Evolutionary conservation across 768 basidiomycete genomes (phyloP).

Genomic region (Boletales sp.): DNA sequence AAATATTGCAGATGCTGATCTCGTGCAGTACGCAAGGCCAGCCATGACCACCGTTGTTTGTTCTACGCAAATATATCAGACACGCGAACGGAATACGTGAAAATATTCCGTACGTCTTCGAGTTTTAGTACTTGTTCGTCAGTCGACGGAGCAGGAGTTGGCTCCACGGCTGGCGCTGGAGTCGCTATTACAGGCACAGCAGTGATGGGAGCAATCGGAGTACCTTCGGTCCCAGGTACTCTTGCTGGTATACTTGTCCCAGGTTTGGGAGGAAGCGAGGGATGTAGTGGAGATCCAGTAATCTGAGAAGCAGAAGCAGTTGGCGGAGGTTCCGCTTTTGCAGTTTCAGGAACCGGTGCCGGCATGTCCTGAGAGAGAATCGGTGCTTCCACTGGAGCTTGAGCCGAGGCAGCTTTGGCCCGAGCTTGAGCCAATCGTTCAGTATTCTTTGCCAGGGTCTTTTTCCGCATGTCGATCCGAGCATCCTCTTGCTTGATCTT

Average conservation of each 20-base stretch:
- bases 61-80: conserved; percentile 44
- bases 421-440: conserved; percentile 37
- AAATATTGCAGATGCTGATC: conserved; percentile 74
- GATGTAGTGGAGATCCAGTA: conserved; percentile 51
- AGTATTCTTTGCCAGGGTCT: conserved; percentile 35
- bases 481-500: conserved; percentile 66
- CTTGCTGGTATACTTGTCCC: conserved; percentile 36
- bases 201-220: conserved; percentile 17
- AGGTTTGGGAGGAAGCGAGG: conserved; percentile 72
- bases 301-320: conserved; percentile 4
- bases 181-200: conserved; percentile 10
- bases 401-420: conserved; percentile 39
- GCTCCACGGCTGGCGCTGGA: conserved; percentile 2
- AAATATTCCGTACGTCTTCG: conserved; percentile 50
- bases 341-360: conserved; percentile 10
- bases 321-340: conserved; percentile 16
- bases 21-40: conserved; percentile 73
- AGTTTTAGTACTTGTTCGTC: conserved; percentile 54
- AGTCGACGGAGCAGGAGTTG: conserved; percentile 27
- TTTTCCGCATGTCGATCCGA: conserved; percentile 52
- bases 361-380: conserved; percentile 16
- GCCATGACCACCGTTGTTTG: conserved; percentile 77
- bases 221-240: conserved; percentile 32
- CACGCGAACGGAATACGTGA: not conserved
- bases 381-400: conserved; percentile 18